Evolutionary conservation across 257 asterid species (phyloP), one percentile per base, ranked within the genome.

Genomic region (Verbascum thapsus): DNA sequence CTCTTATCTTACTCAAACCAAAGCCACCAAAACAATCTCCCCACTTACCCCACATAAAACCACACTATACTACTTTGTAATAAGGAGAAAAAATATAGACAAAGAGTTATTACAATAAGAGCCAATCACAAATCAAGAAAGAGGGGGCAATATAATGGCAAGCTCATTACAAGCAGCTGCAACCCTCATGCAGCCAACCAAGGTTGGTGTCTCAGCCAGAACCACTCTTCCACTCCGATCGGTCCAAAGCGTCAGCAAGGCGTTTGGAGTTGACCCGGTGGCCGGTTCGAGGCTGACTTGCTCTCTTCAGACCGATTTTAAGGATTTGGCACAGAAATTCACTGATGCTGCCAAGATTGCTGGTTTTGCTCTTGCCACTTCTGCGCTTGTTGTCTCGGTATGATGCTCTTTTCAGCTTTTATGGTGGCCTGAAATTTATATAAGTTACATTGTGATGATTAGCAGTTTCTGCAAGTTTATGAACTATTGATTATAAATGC

Each of bases 321-420:
- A 82, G 67, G 95, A 94, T 30, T 82, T 94, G 49, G 92, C 95
- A 40, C 88, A 82, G 30, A 94, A 79, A 60, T 90, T 85, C 74
- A 72, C 86, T 58, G 95, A 87, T 70, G 97, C 95, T 51, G 98
- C 95, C 53, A 94, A 85, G 81, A 83, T 88, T 63, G 98, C 99
- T 44, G 98, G 95, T 16, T 85, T 94, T 60, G 98, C 98, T 63
- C 97, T 94, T 40, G 99, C 99, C 63, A 84, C 98, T 68, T 94
- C 99, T 30, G 99, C 99, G 19, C 98, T 94, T 19, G 83, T 90
- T 17, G 89, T 74, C 75, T 83, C 97, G 73, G 98, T 91, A 84
- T 54, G 68, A 35, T 10, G 0, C 26, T 12, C 59, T 10, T 0
- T 16, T 44, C 22, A 18, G 32, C 41, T 17, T 49, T 41, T 10